phyloP scores from a whole-genome alignment of 257 asterid species.

The Forsythia suspensa region DNA sequence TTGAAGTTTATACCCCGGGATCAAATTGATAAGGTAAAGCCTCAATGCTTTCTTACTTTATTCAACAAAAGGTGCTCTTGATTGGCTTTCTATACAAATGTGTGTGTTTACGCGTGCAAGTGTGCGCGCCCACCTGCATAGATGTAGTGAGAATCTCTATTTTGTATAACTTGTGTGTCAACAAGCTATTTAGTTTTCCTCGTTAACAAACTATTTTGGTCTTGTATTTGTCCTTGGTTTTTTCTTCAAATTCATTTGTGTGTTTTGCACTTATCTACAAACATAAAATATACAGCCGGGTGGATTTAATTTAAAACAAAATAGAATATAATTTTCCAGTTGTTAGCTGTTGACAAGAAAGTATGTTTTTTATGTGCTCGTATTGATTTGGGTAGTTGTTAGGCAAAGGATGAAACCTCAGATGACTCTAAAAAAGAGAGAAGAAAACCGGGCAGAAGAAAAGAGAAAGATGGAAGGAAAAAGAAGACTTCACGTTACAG shows the following conservation, averaged over 20 bases:
- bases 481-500: conserved; percentile 43
- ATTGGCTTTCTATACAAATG: background rate
- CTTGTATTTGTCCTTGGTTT: background rate
- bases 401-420: conserved; percentile 46
- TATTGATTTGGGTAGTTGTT: background rate
- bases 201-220: background rate
- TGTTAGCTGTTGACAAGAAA: background rate
- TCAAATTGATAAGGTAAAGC: conserved; percentile 33
- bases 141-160: background rate
- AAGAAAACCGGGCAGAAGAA: conserved; percentile 47
- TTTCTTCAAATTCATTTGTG: background rate
- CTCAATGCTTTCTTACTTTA: background rate
- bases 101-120: background rate
- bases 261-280: background rate
- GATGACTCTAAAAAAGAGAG: conserved; percentile 38
- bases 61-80: background rate
- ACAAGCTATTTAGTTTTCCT: background rate
- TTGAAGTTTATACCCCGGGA: conserved; percentile 48
- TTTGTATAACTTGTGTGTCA: background rate
- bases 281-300: background rate
- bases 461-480: conserved; percentile 41
- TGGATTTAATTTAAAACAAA: background rate
- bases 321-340: background rate
- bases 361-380: background rate
- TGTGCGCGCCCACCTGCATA: too few relatives aligned